Percentiles rank a stretch among this genome's conserved stretches.
Evolutionary conservation across 441 rosid genomes (phyloP).

Genomic region (Cnidoscolus chayamansa): DNA sequence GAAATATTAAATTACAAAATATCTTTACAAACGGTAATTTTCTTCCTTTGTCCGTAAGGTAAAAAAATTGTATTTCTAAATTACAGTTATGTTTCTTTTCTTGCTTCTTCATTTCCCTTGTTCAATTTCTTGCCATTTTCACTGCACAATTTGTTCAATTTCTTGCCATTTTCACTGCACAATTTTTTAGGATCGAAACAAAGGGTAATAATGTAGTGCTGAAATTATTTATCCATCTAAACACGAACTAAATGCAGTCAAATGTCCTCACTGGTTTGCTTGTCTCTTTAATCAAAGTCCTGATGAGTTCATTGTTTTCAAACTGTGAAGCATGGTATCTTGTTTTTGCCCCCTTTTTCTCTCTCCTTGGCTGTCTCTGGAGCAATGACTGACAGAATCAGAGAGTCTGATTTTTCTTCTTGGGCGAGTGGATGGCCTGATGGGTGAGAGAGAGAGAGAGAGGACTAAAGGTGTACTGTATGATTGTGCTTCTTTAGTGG

Average conservation of each 20-base stretch:
- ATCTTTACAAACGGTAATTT: no score
- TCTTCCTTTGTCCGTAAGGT: no score
- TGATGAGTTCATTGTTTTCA: neutral
- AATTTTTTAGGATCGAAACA: no score
- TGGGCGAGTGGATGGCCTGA: neutral
- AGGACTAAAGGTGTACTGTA: conserved; percentile 12
- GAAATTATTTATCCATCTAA: neutral
- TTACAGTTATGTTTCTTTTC: no score
- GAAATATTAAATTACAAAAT: no score
- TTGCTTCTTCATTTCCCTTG: no score
- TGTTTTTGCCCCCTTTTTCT: neutral
- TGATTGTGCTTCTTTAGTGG: conserved; percentile 19
- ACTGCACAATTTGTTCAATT: no score
- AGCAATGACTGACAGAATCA: conserved; percentile 16
- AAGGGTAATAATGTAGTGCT: no score
- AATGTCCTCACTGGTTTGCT: neutral
- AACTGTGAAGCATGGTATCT: neutral
- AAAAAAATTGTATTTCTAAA: no score
- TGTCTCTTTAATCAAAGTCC: neutral
- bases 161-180: no score
- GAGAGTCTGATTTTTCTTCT: conserved; percentile 8
- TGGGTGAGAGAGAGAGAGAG: conserved; percentile 16
- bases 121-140: no score
- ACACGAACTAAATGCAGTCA: neutral
- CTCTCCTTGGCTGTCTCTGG: neutral